Conservation (phyloP, 768 basidiomycete species). For the Tulasnella sp. region DNA sequence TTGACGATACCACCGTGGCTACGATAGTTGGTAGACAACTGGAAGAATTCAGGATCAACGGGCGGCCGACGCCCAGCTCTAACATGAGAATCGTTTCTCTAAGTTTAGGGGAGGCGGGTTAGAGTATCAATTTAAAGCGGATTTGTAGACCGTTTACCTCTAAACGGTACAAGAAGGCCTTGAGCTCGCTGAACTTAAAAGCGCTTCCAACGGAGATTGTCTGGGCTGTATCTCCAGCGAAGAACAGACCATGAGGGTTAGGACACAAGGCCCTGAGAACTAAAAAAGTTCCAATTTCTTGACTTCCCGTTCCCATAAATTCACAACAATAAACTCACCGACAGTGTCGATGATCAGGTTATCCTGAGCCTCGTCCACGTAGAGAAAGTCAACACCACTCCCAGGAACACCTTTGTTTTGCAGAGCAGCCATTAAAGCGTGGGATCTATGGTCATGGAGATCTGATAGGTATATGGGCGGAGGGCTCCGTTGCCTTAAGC, state of each 20-base stretch:
- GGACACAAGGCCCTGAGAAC: conserved; percentile 13
- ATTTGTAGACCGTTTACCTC: neutral
- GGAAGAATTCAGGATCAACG: conserved; percentile 12
- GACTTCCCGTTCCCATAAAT: neutral
- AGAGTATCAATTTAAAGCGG: neutral
- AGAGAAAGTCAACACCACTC: conserved; percentile 50
- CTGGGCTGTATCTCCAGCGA: conserved; percentile 33
- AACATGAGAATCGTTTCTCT: neutral
- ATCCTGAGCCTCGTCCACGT: conserved; percentile 72
- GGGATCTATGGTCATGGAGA: neutral
- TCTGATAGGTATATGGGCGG: neutral
- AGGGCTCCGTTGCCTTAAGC: neutral
- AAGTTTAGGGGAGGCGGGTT: neutral
- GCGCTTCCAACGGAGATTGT: conserved; percentile 18
- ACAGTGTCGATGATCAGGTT: conserved; percentile 56
- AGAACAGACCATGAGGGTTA: conserved; percentile 24
- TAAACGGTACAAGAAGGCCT: neutral
- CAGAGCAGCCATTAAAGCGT: neutral
- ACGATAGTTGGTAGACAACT: conserved; percentile 22
- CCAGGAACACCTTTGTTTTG: neutral
- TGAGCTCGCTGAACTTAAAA: conserved; percentile 19
- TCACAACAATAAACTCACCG: neutral
- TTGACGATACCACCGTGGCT: conserved; percentile 26
- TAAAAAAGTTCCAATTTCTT: neutral
- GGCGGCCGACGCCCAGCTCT: neutral